phyloP scores from a whole-genome alignment of 2,329 filamentous ascomycete species.

The Botrytis paeoniae region DNA sequence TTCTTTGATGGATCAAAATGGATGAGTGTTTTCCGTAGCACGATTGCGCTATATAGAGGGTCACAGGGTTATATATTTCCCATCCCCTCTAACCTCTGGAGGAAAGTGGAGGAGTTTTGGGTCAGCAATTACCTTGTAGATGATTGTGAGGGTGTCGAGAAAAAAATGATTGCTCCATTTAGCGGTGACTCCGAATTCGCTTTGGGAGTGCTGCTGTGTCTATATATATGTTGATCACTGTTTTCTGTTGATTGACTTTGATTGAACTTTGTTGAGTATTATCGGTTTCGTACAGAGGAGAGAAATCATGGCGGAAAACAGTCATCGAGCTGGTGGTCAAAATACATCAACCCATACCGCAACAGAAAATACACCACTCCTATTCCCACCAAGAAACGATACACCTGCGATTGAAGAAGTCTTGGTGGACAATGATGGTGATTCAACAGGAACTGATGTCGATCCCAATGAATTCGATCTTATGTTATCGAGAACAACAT shows the following conservation, averaged over 20 bases:
- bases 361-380: conserved; percentile 13
- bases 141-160: neutral
- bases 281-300: neutral
- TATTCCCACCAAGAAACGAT: conserved; percentile 20
- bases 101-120: neutral
- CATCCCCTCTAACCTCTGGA: neutral
- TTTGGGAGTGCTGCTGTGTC: too few relatives aligned
- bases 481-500: conserved; percentile 32
- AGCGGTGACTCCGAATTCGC: neutral
- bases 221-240: neutral
- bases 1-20: neutral
- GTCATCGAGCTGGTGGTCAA: neutral
- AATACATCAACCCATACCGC: neutral
- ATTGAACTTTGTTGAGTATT: neutral
- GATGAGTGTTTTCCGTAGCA: neutral
- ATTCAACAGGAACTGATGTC: conserved; percentile 42
- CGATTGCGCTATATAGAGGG: conserved; percentile 1
- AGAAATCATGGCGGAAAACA: neutral
- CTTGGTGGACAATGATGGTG: conserved; percentile 22
- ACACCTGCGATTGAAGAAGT: conserved; percentile 16
- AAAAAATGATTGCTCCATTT: conserved; percentile 3
- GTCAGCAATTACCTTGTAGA: neutral
- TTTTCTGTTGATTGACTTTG: neutral
- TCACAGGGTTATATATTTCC: neutral
- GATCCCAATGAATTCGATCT: conserved; percentile 36